phyloP scores from a whole-genome alignment of 305 asterid species.

The Fraxinus latifolia region DNA sequence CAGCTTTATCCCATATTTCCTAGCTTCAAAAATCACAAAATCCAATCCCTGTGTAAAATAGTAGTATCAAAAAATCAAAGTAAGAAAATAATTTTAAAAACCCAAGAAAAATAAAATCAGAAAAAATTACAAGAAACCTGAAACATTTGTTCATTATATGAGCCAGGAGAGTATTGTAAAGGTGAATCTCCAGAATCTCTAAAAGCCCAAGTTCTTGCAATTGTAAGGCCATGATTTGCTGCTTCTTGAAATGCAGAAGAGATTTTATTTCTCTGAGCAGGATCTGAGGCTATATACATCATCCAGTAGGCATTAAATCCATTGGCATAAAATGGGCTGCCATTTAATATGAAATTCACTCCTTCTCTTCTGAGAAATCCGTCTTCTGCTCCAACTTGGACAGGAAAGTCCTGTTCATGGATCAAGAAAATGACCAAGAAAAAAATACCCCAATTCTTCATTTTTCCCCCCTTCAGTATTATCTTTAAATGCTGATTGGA shows the following conservation, averaged over 20 bases:
- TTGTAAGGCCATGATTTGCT: constrained; percentile 40
- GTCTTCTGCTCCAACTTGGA: constrained; percentile 27
- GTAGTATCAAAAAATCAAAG: background rate
- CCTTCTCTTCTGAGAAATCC: constrained; percentile 43
- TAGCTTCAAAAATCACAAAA: constrained; percentile 57
- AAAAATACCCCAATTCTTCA: background rate
- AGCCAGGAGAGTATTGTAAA: constrained; percentile 61
- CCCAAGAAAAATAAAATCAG: background rate
- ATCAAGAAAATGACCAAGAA: background rate
- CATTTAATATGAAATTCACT: constrained; percentile 45
- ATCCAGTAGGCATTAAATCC: constrained; percentile 80
- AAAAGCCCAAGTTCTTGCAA: constrained; percentile 75
- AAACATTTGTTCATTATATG: constrained; percentile 53
- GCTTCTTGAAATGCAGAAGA: constrained; percentile 52
- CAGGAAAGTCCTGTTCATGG: background rate
- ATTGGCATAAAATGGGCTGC: constrained; percentile 50
- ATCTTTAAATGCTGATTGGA: background rate
- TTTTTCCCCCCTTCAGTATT: background rate
- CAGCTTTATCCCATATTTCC: constrained; percentile 49
- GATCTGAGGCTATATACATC: constrained; percentile 53
- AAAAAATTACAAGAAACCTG: constrained; percentile 28
- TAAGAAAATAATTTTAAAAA: background rate
- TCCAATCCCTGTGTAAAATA: constrained; percentile 49
- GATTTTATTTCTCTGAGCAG: constrained; percentile 42
- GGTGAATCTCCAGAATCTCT: constrained; percentile 52